These are phyloP conservation scores for carrot (Daucus carota) DNA, from an alignment of 129 eudicot species.

Conservation along the genomic window DH1_v3.0 NC_030387.2:11068001-11068500, in stretches of 20 bases:
- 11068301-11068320: background rate
- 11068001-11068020: slow-evolving; percentile 73
- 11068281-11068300: background rate
- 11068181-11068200: background rate
- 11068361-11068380: background rate
- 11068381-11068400: background rate
- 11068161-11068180: background rate
- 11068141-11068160: background rate
- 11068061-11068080: background rate
- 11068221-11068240: background rate
- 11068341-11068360: background rate
- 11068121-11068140: background rate
- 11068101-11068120: background rate
- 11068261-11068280: background rate
- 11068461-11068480: no score
- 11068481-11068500: no score
- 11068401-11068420: background rate
- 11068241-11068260: background rate
- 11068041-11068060: slow-evolving; percentile 6
- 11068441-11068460: no score
- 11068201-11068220: background rate
- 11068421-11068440: no score
- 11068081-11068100: background rate
- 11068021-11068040: slow-evolving; percentile 16
- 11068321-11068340: background rate